Evolutionary conservation across 345 rosid genomes (phyloP).

Genomic region (Schrenkiella parvula): DNA sequence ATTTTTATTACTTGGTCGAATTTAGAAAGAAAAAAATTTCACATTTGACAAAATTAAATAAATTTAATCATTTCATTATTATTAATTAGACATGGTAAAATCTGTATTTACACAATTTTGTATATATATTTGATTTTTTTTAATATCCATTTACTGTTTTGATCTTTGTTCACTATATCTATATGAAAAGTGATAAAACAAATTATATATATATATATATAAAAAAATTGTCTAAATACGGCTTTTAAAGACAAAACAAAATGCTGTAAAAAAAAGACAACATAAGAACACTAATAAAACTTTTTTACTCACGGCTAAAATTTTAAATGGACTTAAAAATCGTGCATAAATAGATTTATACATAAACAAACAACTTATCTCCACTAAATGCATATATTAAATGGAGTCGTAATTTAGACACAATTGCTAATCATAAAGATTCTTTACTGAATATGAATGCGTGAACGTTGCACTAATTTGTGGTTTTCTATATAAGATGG

Average conservation of each 20-base stretch:
- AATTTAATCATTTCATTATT: too few species aligned
- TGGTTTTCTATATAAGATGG: neutral
- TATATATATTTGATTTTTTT: too few species aligned
- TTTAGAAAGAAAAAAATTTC: too few species aligned
- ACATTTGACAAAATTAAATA: too few species aligned
- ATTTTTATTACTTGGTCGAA: neutral
- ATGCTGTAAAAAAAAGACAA: too few species aligned
- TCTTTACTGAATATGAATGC: slow-evolving; percentile 1
- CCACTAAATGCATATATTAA: neutral
- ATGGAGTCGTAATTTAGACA: neutral
- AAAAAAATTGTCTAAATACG: neutral
- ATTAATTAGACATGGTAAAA: too few species aligned
- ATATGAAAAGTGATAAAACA: too few species aligned
- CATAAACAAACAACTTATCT: neutral
- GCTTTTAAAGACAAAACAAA: too few species aligned
- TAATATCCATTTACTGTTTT: neutral
- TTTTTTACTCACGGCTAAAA: neutral
- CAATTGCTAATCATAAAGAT: neutral
- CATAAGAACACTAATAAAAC: too few species aligned
- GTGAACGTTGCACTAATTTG: slow-evolving; percentile 9
- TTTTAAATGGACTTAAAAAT: neutral
- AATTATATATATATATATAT: neutral
- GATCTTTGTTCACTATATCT: neutral
- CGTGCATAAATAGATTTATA: neutral
- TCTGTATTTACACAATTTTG: too few species aligned